These are phyloP conservation scores for Gonapodya sp. DNA, from an alignment of 192 early-diverging fungal species.

Conservation along the genomic window DNA sequence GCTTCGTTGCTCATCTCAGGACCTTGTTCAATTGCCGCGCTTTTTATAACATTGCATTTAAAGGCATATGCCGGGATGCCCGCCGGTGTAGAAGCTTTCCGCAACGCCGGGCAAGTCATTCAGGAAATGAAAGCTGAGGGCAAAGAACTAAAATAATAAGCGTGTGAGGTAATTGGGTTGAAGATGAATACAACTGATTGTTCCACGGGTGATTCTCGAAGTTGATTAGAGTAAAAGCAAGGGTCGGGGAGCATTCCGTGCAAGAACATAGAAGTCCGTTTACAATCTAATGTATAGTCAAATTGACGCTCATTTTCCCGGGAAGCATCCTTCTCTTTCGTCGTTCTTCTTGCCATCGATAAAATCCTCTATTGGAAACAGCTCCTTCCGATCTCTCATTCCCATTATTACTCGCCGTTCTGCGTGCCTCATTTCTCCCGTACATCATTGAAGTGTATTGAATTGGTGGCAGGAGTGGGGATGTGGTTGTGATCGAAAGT, in stretches of 20 bases:
- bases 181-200: too few species aligned
- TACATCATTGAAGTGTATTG: not conserved
- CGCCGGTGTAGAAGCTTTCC: slow-evolving; percentile 8
- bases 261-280: not conserved
- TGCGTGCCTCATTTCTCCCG: not conserved
- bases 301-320: too few species aligned
- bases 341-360: not conserved
- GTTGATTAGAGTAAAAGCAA: too few species aligned
- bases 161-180: not conserved
- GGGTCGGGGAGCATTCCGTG: too few species aligned
- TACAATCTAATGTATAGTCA: not conserved
- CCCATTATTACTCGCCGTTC: not conserved
- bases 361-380: not conserved
- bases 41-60: not conserved
- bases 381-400: not conserved
- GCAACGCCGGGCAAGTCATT: not conserved
- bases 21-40: not conserved
- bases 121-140: slow-evolving; percentile 2
- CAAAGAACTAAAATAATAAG: not conserved
- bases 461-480: not conserved
- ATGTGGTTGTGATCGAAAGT: not conserved
- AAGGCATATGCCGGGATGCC: not conserved
- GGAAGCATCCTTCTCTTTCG: too few species aligned
- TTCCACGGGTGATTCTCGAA: too few species aligned
- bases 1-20: not conserved